phyloP scores from a whole-genome alignment of 2,329 filamentous ascomycete genomes.

The Fusarium nygamai region DNA sequence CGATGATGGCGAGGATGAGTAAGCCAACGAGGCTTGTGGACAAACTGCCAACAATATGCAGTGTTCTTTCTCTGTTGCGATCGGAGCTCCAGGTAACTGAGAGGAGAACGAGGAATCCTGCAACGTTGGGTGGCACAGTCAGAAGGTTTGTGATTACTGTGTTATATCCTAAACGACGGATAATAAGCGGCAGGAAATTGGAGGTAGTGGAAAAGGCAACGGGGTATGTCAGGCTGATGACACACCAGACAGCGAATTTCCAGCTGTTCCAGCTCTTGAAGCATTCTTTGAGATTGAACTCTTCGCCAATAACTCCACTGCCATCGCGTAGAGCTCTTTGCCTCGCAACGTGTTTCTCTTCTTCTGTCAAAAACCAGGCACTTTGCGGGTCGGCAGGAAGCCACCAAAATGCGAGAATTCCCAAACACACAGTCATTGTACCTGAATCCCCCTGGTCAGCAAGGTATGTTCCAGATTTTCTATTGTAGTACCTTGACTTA shows the following conservation, averaged over 20 bases:
- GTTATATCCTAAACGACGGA: not conserved
- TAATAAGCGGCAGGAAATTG: not conserved
- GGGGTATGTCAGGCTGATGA: not conserved
- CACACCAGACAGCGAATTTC: not conserved
- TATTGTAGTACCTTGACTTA: not conserved
- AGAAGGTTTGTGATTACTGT: not conserved
- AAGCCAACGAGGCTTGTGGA: not conserved
- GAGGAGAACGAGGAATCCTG: not conserved
- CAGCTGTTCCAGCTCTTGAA: not conserved
- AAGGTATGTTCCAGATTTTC: fast-evolving
- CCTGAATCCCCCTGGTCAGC: not conserved
- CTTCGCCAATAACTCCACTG: not conserved
- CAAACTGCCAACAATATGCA: not conserved
- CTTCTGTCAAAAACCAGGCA: not conserved
- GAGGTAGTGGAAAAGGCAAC: not conserved
- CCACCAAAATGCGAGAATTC: not conserved
- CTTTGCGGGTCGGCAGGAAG: not conserved
- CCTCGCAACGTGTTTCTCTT: not conserved
- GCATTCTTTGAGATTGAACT: not conserved
- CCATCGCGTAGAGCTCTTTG: not conserved
- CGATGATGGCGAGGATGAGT: not conserved
- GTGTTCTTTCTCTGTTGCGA: not conserved
- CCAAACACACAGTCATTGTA: not conserved
- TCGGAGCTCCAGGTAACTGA: not conserved
- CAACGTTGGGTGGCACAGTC: not conserved